phyloP scores from a whole-genome alignment of 805 yeast species.

The Pichia heedii region DNA sequence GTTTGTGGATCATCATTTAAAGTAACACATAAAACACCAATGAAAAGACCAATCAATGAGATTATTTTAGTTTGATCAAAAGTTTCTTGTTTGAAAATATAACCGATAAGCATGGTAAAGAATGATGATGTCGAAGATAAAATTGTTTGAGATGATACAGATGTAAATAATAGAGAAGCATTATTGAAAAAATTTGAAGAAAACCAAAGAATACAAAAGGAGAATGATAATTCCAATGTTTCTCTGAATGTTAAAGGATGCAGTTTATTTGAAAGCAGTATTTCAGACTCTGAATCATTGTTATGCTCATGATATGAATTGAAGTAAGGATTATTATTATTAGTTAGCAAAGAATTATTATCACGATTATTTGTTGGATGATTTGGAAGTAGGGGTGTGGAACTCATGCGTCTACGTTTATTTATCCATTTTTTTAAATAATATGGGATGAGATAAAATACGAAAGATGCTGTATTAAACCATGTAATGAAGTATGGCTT shows the following conservation, averaged over 20 bases:
- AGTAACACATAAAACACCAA: constrained; percentile 78
- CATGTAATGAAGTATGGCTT: constrained; percentile 93
- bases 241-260: constrained; percentile 39
- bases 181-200: constrained; percentile 82
- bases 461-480: constrained; percentile 78
- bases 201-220: constrained; percentile 87
- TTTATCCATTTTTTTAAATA: constrained; percentile 12
- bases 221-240: constrained; percentile 65
- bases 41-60: constrained; percentile 63
- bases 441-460: constrained; percentile 65
- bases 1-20: constrained; percentile 45
- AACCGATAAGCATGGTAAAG: constrained; percentile 81
- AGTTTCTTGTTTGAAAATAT: constrained; percentile 58
- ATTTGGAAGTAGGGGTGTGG: no score
- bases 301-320: neutral
- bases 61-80: constrained; percentile 55
- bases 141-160: constrained; percentile 92
- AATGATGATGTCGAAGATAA: constrained; percentile 87
- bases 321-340: neutral
- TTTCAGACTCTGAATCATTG: neutral
- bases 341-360: neutral
- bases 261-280: neutral
- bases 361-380: constrained; percentile 1
- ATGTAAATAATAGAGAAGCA: constrained; percentile 78
- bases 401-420: neutral